Base-by-base conservation (phyloP, 176 grass and related monocot species). In the Oryza brachyantha region DNA sequence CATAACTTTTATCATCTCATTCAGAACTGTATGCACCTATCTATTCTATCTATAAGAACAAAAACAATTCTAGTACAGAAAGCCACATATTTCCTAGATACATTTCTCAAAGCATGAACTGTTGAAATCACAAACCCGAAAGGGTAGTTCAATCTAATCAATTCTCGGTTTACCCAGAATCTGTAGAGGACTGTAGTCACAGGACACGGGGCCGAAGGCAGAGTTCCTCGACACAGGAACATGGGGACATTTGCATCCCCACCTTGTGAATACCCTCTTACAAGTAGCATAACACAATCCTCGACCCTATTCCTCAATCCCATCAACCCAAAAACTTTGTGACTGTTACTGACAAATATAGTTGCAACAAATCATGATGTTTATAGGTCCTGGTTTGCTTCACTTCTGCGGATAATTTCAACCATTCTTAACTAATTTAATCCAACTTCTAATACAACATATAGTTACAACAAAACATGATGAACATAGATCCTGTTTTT, bases 21-120 rank as follows among this genome's bases (percentile, higher is more conserved):
- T 70, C 46, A 52, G 21, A 54, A 64, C 8, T 66, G 36, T 55
- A 80, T 60, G 64, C 35, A 35, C 42, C 31, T 74, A 39, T 81
- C 1, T 59, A 2, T 89, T 89, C 38, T 85, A 80, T 84, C 76
- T 58, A 58, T 64, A 81, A 70, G 64, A 71, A 64, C 17, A 9
- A n/a, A 40, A 36, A 66, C n/a, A n/a, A n/a, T n/a, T n/a, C 21
- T 13, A 26, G 12, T 55, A 57, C 32, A 29, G 37, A 69, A 69
- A 57, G 2, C 14, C 68, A 39, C 35, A 35, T 19, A 46, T 26
- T 50, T 16, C 68, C 48, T 17, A 73, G 61, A 61, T 73, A 79
- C n/a, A 67, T 27, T 48, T 78, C 7, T 2, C 32, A 26, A 17
- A 50, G 29, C 65, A 67, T 78, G 66, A 55, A 64, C 3, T 72